Percentiles rank a stretch among this genome's conserved stretches.
These are phyloP conservation scores for Pholiota molesta DNA, from an alignment of 768 basidiomycete species.

Conservation along the genomic window DNA sequence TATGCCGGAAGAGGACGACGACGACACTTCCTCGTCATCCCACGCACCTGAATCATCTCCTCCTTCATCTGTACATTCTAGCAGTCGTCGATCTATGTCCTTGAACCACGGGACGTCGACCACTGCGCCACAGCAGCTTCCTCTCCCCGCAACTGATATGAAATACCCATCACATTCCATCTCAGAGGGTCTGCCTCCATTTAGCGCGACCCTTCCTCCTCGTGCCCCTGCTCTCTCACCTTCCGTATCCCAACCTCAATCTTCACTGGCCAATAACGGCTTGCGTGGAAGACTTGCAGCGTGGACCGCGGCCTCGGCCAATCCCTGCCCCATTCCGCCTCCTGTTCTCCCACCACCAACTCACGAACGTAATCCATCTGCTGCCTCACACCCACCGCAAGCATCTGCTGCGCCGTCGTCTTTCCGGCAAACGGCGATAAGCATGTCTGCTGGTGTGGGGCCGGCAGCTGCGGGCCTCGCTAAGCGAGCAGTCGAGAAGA, in stretches of 20 bases:
- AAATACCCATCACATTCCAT: constrained; percentile 36
- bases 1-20: constrained; percentile 58
- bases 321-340: constrained; percentile 9
- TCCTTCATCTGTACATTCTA: constrained; percentile 42
- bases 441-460: constrained; percentile 66
- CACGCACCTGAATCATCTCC: constrained; percentile 37
- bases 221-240: constrained; percentile 23
- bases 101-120: constrained; percentile 45
- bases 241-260: constrained; percentile 26
- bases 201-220: constrained; percentile 8
- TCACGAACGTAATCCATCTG: constrained; percentile 7
- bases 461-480: constrained; percentile 77
- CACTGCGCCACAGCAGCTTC: constrained; percentile 10
- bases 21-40: constrained; percentile 13
- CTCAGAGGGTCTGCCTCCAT: constrained; percentile 33
- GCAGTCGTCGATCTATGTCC: constrained; percentile 68
- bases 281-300: constrained; percentile 52
- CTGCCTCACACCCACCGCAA: background rate
- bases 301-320: constrained; percentile 37
- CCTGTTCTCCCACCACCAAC: constrained; percentile 23
- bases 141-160: constrained; percentile 31
- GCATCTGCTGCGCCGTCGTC: constrained; percentile 24
- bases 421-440: constrained; percentile 68
- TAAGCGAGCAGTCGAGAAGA: constrained; percentile 76
- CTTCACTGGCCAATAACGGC: constrained; percentile 21